Conservation (phyloP, 2,329 filamentous ascomycete species). For the Calonectria pseudoturangicola region DNA sequence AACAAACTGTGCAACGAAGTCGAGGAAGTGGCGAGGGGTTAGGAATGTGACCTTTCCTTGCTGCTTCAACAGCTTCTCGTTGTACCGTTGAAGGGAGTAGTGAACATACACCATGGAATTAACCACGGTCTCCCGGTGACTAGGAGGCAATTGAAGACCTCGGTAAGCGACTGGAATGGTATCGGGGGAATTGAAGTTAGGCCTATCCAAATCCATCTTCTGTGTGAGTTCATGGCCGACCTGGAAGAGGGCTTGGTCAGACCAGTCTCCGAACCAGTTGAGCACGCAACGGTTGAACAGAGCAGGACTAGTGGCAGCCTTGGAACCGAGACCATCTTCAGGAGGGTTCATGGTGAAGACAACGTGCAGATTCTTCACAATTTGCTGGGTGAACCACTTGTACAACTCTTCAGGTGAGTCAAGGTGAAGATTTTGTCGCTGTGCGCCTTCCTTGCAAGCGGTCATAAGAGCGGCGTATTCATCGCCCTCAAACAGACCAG, state of each 20-base stretch:
- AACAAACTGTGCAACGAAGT: slow-evolving; percentile 98
- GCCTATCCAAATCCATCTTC: slow-evolving; percentile 94
- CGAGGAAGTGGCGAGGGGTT: slow-evolving; percentile 96
- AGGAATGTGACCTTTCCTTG: slow-evolving; percentile 95
- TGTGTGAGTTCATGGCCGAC: slow-evolving; percentile 96
- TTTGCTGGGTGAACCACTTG: slow-evolving; percentile 99
- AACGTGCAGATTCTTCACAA: slow-evolving; percentile 98
- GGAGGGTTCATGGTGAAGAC: slow-evolving; percentile 99
- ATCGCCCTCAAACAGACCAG: slow-evolving; percentile 98
- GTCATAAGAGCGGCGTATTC: slow-evolving; percentile 99
- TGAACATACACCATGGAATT: slow-evolving; percentile 99
- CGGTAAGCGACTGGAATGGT: slow-evolving; percentile 95
- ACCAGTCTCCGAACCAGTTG: slow-evolving; percentile 99
- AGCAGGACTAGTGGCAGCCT: slow-evolving; percentile 97
- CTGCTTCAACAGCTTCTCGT: slow-evolving; percentile 89
- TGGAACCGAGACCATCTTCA: slow-evolving; percentile 94
- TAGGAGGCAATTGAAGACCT: slow-evolving; percentile 87
- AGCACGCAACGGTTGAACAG: slow-evolving; percentile 99
- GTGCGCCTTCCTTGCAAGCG: slow-evolving; percentile 97
- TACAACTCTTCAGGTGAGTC: slow-evolving; percentile 99
- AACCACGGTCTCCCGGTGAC: slow-evolving; percentile 92
- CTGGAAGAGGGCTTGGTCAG: slow-evolving; percentile 98
- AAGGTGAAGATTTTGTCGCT: slow-evolving; percentile 93
- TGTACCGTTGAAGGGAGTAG: slow-evolving; percentile 94
- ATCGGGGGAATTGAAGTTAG: slow-evolving; percentile 90